Percentiles rank a stretch among this genome's conserved stretches.
Conservation (phyloP, 192 early-diverging fungal species). For the Coemansia sp. region DNA sequence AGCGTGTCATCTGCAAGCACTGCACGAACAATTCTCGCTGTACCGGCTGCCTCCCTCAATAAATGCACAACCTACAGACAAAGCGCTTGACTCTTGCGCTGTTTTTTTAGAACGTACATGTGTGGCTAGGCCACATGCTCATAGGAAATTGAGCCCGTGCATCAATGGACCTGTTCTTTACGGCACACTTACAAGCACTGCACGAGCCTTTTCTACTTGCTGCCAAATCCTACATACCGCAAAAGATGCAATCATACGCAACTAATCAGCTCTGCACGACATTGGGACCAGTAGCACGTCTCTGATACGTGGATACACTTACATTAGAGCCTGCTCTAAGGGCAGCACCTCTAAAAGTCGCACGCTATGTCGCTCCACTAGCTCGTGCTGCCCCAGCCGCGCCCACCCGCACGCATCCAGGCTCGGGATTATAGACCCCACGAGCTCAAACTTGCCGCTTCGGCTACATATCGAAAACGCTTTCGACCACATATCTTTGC, state of each 20-base stretch:
- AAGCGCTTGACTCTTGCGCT: background rate
- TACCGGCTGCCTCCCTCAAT: slow-evolving; percentile 9
- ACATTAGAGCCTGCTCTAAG: slow-evolving; percentile 8
- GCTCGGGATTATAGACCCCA: slow-evolving; percentile 13
- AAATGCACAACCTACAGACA: slow-evolving; percentile 44
- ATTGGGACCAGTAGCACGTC: background rate
- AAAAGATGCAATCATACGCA: background rate
- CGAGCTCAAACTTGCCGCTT: slow-evolving; percentile 2
- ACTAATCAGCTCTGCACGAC: background rate
- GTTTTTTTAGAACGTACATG: slow-evolving; percentile 5
- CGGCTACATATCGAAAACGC: slow-evolving; percentile 30
- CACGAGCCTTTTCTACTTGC: slow-evolving; percentile 24
- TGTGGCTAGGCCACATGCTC: slow-evolving; percentile 3
- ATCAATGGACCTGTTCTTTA: background rate
- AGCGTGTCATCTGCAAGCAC: slow-evolving; percentile 12
- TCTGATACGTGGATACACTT: slow-evolving; percentile 6
- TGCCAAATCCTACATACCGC: slow-evolving; percentile 32
- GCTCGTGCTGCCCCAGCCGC: slow-evolving; percentile 19
- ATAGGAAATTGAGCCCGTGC: background rate
- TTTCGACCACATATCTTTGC: slow-evolving; percentile 15
- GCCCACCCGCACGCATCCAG: slow-evolving; percentile 37
- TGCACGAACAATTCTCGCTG: slow-evolving; percentile 10
- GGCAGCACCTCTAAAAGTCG: slow-evolving; percentile 11
- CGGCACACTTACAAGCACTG: slow-evolving; percentile 27
- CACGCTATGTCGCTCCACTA: slow-evolving; percentile 13